Evolutionary conservation across 768 basidiomycete genomes (phyloP), one percentile per base, ranked within the genome.

Genomic region (Suillus clintonianus): DNA sequence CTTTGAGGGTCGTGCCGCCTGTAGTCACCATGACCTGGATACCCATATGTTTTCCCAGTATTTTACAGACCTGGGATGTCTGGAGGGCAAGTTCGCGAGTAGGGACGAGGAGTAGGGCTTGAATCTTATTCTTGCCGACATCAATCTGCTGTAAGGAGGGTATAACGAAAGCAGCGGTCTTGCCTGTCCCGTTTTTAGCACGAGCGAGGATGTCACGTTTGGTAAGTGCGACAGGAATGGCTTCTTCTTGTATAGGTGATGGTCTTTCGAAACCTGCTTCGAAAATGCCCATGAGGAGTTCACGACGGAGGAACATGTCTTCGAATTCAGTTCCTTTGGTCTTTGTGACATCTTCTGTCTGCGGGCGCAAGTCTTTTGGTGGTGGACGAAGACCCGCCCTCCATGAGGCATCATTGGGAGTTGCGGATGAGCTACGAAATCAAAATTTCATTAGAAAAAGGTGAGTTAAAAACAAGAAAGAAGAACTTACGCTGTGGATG

Each of bases 1-100:
- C 97, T 78, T 97, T 95, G 72, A 99, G 87, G 22, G 95, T 97
- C 4, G 97, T 99, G 22, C 97, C 97, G 62, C 97, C 97, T 0
- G 97, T 99, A 61, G 97, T 97, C 59, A 99, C 97, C 97, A 99
- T 99, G 77, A 99, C 94, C 79, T 99, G 93, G 37, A 94, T 74
- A 60, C 88, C 89, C 87, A 98, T 91, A 72, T 99, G 97, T 75
- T 98, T 97, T 59, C 95, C 95, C 63, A 99, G 88, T 34, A 84
- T 94, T 81, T 99, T 99, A 82, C 94, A 96, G 57, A 99, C 97
- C 82, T 99, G 97, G n/a, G 93, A 89, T 14, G 97, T 99, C 80
- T 99, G 97, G 54, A 99, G 85, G 9, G 97, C 97, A 42, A 99
- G 88, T 81, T 99, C 97, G 68, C 97, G 92, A n/a, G 97, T 99